Conservation (phyloP, 208 protist genomes). For the Entamoeba nuttalli region DNA sequence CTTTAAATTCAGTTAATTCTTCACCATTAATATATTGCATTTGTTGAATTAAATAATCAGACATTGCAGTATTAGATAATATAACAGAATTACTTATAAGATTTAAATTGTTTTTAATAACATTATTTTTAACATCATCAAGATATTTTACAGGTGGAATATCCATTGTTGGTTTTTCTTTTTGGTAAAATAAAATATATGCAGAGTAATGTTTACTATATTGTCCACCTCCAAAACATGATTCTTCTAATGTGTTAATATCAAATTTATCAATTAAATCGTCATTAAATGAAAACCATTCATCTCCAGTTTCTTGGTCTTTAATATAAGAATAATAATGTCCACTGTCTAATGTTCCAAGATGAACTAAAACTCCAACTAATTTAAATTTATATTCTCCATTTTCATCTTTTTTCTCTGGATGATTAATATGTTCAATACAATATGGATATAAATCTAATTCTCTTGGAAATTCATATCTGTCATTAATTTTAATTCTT, state of each 20-base stretch:
- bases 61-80: not conserved
- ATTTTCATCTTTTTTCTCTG: not conserved
- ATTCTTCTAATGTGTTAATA: not conserved
- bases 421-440: not conserved
- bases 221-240: not conserved
- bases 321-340: conserved; percentile 9
- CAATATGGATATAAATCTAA: not conserved
- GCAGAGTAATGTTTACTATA: not conserved
- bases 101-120: not conserved
- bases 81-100: not conserved
- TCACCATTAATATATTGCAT: not conserved
- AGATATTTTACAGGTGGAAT: not conserved
- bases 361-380: conserved; percentile 2
- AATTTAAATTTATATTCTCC: not conserved
- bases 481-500: conserved; percentile 1
- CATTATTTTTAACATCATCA: not conserved
- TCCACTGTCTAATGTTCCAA: not conserved
- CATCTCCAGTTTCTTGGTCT: not conserved
- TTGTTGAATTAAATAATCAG: not conserved
- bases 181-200: not conserved
- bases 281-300: not conserved
- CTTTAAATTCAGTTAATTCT: not conserved
- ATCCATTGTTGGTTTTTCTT: not conserved
- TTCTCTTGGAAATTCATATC: conserved; percentile 3
- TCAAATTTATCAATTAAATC: not conserved